These are phyloP conservation scores for Sporothrix variecibatus DNA, from an alignment of 2,329 filamentous ascomycete genomes.

Conservation along the genomic window DNA sequence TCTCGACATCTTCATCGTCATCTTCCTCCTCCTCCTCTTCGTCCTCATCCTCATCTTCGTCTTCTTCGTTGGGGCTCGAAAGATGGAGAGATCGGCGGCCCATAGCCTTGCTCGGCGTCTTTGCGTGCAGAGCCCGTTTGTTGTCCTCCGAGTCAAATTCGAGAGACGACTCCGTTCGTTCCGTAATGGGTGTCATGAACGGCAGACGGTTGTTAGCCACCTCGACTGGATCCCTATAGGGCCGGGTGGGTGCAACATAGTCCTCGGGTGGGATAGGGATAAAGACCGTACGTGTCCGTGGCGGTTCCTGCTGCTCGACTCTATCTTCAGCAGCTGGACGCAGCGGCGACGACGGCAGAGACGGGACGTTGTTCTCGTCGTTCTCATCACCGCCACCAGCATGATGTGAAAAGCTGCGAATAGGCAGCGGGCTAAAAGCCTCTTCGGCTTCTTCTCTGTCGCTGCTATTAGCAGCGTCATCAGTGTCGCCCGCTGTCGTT, in stretches of 20 bases:
- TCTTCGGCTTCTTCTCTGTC: conserved; percentile 37
- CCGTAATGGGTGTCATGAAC: conserved; percentile 98
- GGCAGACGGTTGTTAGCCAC: conserved; percentile 87
- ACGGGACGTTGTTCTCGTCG: background rate
- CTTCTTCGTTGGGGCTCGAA: conserved; percentile 32
- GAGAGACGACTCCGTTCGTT: conserved; percentile 88
- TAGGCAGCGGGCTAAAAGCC: conserved; percentile 27
- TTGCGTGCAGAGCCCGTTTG: conserved; percentile 61
- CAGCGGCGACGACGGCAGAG: conserved; percentile 24
- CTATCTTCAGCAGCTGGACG: conserved; percentile 32
- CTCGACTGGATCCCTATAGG: conserved; percentile 77
- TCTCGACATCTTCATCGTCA: conserved; percentile 40
- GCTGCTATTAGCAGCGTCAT: background rate
- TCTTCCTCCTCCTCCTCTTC: conserved; percentile 34
- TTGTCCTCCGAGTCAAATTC: conserved; percentile 63
- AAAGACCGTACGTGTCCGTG: conserved; percentile 61
- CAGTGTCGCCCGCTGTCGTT: conserved; percentile 8
- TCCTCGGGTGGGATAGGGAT: conserved; percentile 82
- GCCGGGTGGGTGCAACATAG: conserved; percentile 75
- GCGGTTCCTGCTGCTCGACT: conserved; percentile 46
- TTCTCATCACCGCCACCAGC: background rate
- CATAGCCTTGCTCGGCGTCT: conserved; percentile 72
- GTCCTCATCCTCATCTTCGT: conserved; percentile 30
- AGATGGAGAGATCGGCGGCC: conserved; percentile 30
- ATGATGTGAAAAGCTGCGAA: conserved; percentile 3